Base-by-base conservation (phyloP, 78 protist genomes). In the Speleostelium caveatum region DNA sequence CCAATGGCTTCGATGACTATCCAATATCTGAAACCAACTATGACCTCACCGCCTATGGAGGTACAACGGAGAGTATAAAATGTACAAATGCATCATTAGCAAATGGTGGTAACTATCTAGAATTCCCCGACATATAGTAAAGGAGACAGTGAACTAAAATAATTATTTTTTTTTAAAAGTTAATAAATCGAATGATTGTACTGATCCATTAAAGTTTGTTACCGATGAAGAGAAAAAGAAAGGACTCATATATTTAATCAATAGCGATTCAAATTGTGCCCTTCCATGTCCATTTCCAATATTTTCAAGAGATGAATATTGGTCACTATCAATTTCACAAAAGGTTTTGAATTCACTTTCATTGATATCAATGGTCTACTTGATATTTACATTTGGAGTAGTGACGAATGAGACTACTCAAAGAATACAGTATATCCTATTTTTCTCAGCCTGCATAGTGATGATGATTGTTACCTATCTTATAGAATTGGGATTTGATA, bases 401-500 rank as follows among this genome's bases (percentile, higher is more conserved):
- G 22, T 83, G 30, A 69, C 90, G 17, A 83, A 56, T 5, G 30
- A 41, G 30, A 42, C 69, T 16, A 42, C 90, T 12, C 42, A 38
- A 14, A 71, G 63, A 68, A 83, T 69, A 69, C 79, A 83, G 42
- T 22, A 30, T 5, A 69, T 83, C 10, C 55, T 83, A 3, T 69
- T 53, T 6, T 67, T 58, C 51, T 14, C 51, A 22, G 8, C 39
- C n/a, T 26, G 73, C n/a, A 42, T 26, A 28, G 36, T 28, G 10
- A 68, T 83, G 19, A 30, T n/a, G 12, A 19, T 32, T 42, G 55
- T 83, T 7, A 42, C 79, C 3, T 41, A 68, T 21, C 42, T 69
- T 45, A 28, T 69, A 17, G 63, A 30, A 35, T 32, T 53, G 24
- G 67, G 21, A 35, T 5, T 4, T 56, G 28, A 53, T 53, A 26